Base-by-base conservation (phyloP, 148 eudicot species). In the Chenopodium quinoa region DNA sequence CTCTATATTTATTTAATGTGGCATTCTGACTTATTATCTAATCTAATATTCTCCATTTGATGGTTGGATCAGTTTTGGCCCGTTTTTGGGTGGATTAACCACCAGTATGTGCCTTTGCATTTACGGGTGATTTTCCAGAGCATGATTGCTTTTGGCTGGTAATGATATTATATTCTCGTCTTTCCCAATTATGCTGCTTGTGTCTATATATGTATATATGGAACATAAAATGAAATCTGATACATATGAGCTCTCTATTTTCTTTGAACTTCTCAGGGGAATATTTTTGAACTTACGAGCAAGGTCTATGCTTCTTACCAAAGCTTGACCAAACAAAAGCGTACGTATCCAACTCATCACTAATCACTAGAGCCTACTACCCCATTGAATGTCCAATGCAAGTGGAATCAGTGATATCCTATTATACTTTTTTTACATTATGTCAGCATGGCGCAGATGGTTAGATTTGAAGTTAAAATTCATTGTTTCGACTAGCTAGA, bases 231-330 rank as follows among this genome's bases (percentile, higher is more conserved):
- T 10, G 14, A 50, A 50, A 58, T 17, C 20, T 20, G 9, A 71
- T 63, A 34, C 69, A 34, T 58, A 34, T 32, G 22, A 82, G 27
- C 0, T 34, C 13, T 73, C 20, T 22, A 27, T n/a, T 71, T 79
- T 54, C 68, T 52, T 82, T 78, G 25, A 44, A 31, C 75, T 69
- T 48, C 83, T 63, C 86, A 94, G 97, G 98, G 97, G 95, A 37
- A 96, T 96, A 80, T 96, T 92, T 82, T 80, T 96, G 92, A 96
- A 91, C 83, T 83, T 96, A 71, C 88, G 89, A 83, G 98, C 99
- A 83, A 92, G 87, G 80, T 85, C 98, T 22, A 67, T 86, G 83
- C 72, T 92, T 48, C 71, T 87, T 31, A 80, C 87, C 34, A 91
- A 94, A 86, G 81, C 85, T 74, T 89, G 83, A 89, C 40, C 29